Evolutionary conservation across 2,329 filamentous ascomycete genomes (phyloP), one percentile per base, ranked within the genome.

Genomic region (Calonectria honghensis): DNA sequence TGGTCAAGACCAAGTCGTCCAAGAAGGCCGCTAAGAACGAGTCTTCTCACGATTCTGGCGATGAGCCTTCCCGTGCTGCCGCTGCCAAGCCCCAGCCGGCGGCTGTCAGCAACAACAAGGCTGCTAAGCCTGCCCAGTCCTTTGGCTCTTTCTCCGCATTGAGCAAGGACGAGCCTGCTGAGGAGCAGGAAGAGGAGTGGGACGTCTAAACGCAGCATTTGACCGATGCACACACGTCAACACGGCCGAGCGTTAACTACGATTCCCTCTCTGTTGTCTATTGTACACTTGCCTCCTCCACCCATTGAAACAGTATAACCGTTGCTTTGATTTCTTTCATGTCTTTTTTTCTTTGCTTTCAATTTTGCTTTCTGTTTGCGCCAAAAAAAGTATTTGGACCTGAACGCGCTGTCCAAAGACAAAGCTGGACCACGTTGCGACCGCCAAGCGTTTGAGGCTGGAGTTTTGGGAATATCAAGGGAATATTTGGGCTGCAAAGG

Each of bases 111-210:
- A 71, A 71, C 73, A 78, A 79, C 76, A 79, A 82, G 74, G 59
- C 76, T 35, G 75, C 82, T 37, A 86, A 84, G 79, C 76, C 84
- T 35, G 79, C 84, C 16, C 81, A 86, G 76, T 82, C 81, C 54
- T 86, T 88, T 75, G 86, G 86, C 48, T 87, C 89, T 7, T 90
- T 90, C 82, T 89, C 88, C 29, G 88, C 89, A 5, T 83, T 90
- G 73, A 86, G 84, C 70, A 84, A 85, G 73, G 85, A 88, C 51
- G 85, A 85, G 48, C 79, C 80, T 50, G 83, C 82, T 50, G 86
- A 86, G 20, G 86, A 83, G 16, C 83, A 61, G 29, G 71, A 88
- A 77, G 84, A 87, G 75, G 89, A 90, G 80, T 90, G 89, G 89
- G 89, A 90, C 68, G 89, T 90, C 70, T 90, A 84, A 84, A 77